These are phyloP conservation scores for Scheffersomyces titani DNA, from an alignment of 1,139 yeast species.

Conservation along the genomic window DNA sequence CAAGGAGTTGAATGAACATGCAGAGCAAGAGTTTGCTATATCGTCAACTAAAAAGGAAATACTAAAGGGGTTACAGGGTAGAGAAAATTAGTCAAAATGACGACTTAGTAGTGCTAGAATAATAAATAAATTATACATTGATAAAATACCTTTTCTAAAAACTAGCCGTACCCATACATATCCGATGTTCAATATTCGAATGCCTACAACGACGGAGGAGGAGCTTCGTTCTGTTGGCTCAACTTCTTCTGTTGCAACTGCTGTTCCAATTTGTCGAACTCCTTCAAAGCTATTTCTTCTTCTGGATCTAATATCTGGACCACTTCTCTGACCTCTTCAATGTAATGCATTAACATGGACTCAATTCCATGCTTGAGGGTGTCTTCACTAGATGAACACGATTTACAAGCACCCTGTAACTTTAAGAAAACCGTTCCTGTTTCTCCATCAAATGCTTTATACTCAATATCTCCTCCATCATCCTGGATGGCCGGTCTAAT, in stretches of 20 bases:
- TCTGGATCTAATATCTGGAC: conserved; percentile 60
- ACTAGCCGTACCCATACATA: not conserved
- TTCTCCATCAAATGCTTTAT: conserved; percentile 66
- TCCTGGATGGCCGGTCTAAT: conserved; percentile 71
- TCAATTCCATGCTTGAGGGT: conserved; percentile 82
- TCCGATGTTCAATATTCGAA: not conserved
- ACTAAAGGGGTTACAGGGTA: conserved; percentile 7
- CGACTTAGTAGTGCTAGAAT: not conserved
- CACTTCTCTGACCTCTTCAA: conserved; percentile 78
- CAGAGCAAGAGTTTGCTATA: conserved; percentile 21
- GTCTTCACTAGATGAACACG: conserved; percentile 75
- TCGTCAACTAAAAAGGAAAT: conserved; percentile 19
- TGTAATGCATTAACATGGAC: conserved; percentile 80
- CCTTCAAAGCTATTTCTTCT: conserved; percentile 57
- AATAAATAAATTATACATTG: not conserved
- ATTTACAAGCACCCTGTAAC: conserved; percentile 80
- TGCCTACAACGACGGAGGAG: conserved; percentile 34
- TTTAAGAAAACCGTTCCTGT: conserved; percentile 72
- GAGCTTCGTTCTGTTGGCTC: conserved; percentile 13
- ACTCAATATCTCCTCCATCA: conserved; percentile 83
- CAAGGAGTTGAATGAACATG: conserved; percentile 30
- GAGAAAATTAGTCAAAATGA: not conserved
- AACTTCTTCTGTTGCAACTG: conserved; percentile 24
- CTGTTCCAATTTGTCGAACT: conserved; percentile 68
- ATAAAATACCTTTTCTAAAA: not conserved